A percentile compares a stretch with the other conserved stretches of the same genome.
Evolutionary conservation across 768 basidiomycete genomes (phyloP).

Genomic region (Clitopilus passeckerianus): DNA sequence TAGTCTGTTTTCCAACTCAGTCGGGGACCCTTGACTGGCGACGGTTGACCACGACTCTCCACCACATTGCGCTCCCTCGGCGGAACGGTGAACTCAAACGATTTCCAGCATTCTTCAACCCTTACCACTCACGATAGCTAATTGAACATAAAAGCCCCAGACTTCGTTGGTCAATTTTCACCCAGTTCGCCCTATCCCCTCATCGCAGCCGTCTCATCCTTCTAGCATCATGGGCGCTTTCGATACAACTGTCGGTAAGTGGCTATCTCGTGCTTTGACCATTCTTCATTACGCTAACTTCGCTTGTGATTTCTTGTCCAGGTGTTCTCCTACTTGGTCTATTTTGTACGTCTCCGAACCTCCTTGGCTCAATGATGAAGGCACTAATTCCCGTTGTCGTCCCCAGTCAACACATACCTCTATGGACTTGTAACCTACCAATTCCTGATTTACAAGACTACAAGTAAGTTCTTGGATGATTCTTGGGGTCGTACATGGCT

Average conservation of each 20-base stretch:
- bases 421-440: conserved; percentile 35
- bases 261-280: not conserved
- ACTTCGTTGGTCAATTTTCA: not conserved
- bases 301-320: conserved; percentile 1
- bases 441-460: conserved; percentile 25
- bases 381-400: not conserved
- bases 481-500: conserved; percentile 3
- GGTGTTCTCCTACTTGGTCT: conserved; percentile 20
- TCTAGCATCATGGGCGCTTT: conserved; percentile 13
- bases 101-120: conserved; percentile 1
- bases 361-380: not conserved
- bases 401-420: conserved; percentile 20
- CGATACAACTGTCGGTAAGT: conserved; percentile 24
- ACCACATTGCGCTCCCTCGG: no score
- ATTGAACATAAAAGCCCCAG: not conserved
- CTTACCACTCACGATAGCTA: conserved; percentile 2
- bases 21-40: not conserved
- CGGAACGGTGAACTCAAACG: not conserved
- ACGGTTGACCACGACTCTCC: not conserved
- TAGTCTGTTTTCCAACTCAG: no score
- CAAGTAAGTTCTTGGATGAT: conserved; percentile 14
- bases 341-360: conserved; percentile 14
- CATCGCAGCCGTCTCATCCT: not conserved
- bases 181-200: not conserved
- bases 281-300: not conserved